Percentiles rank a stretch among this genome's conserved stretches.
Conservation (phyloP, 441 rosid species). For the Erodium chrysanthum region DNA sequence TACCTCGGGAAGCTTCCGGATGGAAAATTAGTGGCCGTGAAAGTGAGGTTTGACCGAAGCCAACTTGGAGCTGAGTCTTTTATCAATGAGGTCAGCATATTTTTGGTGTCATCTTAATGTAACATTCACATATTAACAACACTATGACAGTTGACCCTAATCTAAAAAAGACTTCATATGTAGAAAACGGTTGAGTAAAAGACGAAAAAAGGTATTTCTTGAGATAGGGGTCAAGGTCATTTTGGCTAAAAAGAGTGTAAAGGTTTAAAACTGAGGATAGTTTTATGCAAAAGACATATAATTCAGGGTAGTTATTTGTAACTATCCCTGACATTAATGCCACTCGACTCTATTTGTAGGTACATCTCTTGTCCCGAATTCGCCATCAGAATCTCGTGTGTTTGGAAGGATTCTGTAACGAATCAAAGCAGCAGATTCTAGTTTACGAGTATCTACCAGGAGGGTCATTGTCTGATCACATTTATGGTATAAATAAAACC, state of each 20-base stretch:
- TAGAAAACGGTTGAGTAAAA: too few species aligned
- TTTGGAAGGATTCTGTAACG: slow-evolving; percentile 77
- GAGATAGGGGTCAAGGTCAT: too few species aligned
- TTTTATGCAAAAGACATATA: too few species aligned
- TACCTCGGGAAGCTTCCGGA: slow-evolving; percentile 72
- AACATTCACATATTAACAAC: not conserved
- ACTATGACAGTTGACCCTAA: too few species aligned
- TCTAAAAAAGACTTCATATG: too few species aligned
- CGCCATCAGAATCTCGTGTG: slow-evolving; percentile 80
- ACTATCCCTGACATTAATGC: not conserved
- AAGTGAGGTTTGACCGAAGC: slow-evolving; percentile 72
- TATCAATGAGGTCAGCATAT: slow-evolving; percentile 55
- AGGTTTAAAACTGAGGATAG: too few species aligned
- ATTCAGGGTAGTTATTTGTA: too few species aligned
- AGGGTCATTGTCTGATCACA: slow-evolving; percentile 78
- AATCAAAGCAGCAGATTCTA: slow-evolving; percentile 71
- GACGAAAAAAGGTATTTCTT: too few species aligned
- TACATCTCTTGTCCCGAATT: slow-evolving; percentile 61
- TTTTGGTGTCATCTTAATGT: not conserved
- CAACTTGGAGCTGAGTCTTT: slow-evolving; percentile 93
- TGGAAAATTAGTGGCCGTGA: slow-evolving; percentile 71
- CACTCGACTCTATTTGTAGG: slow-evolving; percentile 28
- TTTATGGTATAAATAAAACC: slow-evolving; percentile 42
- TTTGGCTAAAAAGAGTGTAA: too few species aligned
- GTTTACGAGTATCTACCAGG: slow-evolving; percentile 80